phyloP scores from a whole-genome alignment of 2,329 filamentous ascomycete genomes.

The Pseudopithomyces chartarum region DNA sequence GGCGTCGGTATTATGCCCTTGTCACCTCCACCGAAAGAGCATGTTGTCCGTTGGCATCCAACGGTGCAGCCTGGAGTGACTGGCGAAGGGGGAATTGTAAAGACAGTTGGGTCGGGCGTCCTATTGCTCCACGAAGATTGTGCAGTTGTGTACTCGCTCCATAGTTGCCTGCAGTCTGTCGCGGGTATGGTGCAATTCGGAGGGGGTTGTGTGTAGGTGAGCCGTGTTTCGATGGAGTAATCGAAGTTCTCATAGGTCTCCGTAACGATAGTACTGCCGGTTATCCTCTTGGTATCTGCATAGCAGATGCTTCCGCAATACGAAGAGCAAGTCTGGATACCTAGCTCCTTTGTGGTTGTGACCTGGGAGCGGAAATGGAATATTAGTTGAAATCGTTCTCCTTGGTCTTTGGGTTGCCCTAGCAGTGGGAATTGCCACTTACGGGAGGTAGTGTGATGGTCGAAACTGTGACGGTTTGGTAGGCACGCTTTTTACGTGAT shows the following conservation, averaged over 20 bases:
- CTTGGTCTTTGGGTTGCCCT: neutral
- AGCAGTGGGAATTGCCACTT: neutral
- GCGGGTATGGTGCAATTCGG: slow-evolving; percentile 4
- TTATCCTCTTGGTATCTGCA: neutral
- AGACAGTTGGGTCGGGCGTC: no score
- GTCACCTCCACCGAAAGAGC: slow-evolving; percentile 2
- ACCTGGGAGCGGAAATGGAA: neutral
- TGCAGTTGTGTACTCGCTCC: neutral
- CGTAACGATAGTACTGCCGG: neutral
- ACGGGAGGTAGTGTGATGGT: neutral
- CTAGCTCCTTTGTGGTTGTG: neutral
- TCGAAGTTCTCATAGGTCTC: neutral
- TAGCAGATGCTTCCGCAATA: slow-evolving; percentile 5
- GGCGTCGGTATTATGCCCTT: neutral
- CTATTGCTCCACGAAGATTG: neutral
- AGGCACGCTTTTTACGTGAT: neutral
- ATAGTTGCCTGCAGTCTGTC: neutral
- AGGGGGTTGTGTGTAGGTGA: neutral
- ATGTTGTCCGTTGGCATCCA: neutral
- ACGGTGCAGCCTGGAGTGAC: neutral
- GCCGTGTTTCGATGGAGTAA: neutral
- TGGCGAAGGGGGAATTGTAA: neutral
- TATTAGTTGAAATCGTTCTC: neutral
- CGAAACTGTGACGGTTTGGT: neutral
- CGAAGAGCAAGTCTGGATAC: slow-evolving; percentile 1